Percentiles rank a stretch among this genome's conserved stretches.
Evolutionary conservation across 257 asterid species (phyloP).

Genomic region (Jacaranda copaia): DNA sequence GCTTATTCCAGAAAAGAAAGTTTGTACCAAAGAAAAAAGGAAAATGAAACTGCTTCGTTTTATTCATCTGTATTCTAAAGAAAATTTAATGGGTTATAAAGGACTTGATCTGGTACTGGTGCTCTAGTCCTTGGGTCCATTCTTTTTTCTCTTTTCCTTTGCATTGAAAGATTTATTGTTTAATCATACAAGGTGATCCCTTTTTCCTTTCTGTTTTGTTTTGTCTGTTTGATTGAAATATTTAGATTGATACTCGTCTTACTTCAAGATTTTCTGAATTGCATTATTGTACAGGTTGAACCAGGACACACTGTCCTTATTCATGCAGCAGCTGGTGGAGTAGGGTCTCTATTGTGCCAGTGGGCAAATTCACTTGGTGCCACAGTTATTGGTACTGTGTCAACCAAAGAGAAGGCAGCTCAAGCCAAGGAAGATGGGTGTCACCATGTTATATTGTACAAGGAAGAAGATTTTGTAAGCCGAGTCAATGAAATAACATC

Average conservation of each 20-base stretch:
- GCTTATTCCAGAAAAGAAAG: background rate
- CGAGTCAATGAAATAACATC: slow-evolving; percentile 92
- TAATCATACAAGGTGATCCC: background rate
- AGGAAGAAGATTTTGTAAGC: slow-evolving; percentile 80
- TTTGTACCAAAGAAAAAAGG: background rate
- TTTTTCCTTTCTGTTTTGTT: background rate
- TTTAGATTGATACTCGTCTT: background rate
- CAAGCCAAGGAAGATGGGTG: slow-evolving; percentile 97
- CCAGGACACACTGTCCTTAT: slow-evolving; percentile 83
- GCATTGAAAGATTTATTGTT: background rate
- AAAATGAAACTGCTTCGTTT: background rate
- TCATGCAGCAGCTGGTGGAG: slow-evolving; percentile 99
- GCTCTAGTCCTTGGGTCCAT: background rate
- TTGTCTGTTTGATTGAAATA: background rate
- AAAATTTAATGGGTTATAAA: background rate
- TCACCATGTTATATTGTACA: slow-evolving; percentile 79
- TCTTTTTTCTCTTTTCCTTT: background rate
- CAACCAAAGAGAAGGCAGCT: slow-evolving; percentile 83
- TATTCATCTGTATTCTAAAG: background rate
- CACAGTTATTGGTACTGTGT: slow-evolving; percentile 92
- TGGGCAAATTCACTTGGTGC: slow-evolving; percentile 97
- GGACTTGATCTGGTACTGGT: background rate
- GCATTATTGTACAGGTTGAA: slow-evolving; percentile 63
- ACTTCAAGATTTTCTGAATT: slow-evolving; percentile 5
- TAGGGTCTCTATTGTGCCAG: slow-evolving; percentile 93